Percentiles rank a stretch among this genome's conserved stretches.
These are phyloP conservation scores for Fusarium sp. DNA, from an alignment of 2,329 filamentous ascomycete genomes.

Conservation along the genomic window DNA sequence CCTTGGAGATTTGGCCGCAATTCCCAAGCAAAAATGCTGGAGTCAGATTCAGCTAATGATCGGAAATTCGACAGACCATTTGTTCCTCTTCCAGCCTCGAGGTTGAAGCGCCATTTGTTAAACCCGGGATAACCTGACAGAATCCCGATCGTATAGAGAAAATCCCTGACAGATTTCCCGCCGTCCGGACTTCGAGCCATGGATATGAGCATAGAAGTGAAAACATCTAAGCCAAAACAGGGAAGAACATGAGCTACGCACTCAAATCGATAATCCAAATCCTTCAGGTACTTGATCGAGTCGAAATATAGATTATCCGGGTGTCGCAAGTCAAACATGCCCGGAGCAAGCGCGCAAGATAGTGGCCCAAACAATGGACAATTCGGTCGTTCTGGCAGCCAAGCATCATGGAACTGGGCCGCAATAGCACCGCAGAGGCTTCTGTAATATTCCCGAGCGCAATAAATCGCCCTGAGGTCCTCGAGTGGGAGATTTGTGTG, in stretches of 20 bases:
- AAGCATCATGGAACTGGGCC: background rate
- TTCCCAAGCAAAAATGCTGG: too few species aligned
- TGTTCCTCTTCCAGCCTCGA: too few species aligned
- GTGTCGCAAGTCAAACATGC: background rate
- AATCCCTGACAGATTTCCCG: too few species aligned
- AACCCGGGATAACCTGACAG: too few species aligned
- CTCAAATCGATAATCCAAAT: background rate
- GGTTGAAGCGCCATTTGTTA: too few species aligned
- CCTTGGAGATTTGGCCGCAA: too few species aligned
- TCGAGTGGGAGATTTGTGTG: background rate
- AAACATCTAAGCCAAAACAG: background rate
- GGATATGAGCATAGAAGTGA: background rate
- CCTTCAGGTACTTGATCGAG: background rate
- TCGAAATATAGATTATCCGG: background rate
- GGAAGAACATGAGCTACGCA: background rate
- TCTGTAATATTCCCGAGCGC: background rate
- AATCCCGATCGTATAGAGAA: too few species aligned
- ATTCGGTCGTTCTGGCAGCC: slow-evolving; percentile 1
- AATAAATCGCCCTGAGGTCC: background rate
- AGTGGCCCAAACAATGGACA: background rate
- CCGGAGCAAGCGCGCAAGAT: too few species aligned
- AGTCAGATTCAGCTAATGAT: too few species aligned
- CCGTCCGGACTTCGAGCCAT: background rate
- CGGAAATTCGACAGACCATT: too few species aligned
- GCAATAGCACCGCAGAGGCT: slow-evolving; percentile 1